Evolutionary conservation across 2,329 filamentous ascomycete species (phyloP), one percentile per base, ranked within the genome.

Genomic region (Penicillium oxalicum): DNA sequence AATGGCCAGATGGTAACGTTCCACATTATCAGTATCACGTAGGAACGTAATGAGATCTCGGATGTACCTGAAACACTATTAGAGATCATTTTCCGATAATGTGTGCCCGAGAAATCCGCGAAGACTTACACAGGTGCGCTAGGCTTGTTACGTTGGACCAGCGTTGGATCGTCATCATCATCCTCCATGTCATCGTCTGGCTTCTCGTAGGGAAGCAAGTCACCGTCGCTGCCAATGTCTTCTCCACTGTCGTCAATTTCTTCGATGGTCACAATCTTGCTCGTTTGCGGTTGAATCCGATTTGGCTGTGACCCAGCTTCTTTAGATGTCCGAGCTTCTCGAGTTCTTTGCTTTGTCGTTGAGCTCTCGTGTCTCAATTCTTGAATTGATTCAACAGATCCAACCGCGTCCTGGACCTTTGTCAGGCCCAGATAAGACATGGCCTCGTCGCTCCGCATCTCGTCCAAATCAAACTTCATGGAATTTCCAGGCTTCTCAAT

Each of bases 131-230:
- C 90, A 1, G 93, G 93, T 0, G 89, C 80, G 49, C 81, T 86
- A 24, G 86, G 81, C 59, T 93, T 96, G 67, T 93, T 84, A 11
- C 91, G 80, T 49, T 87, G 84, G 41, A 97, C 79, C 13, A 95
- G 74, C 0, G 90, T 95, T 4, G 93, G 85, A 59, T 98, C 94
- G 34, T 96, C 91, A 49, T 96, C 90, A 0, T 89, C 91, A 63
- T 98, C 93, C 63, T 94, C 88, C 0, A 83, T 79, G 57, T 98
- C 93, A 1, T 87, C 90, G 61, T 89, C 88, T 0, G 88, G 88
- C 65, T 95, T 96, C 11, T 81, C 80, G 58, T 96, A 95, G 0
- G 88, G 80, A 2, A 82, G 74, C 1, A 97, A 73, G 51, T 87
- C 86, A 12, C 84, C 81, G 29, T 82, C 79, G 40, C 84, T 82